Evolutionary conservation across 1,284 basidiomycete species (phyloP), one percentile per base, ranked within the genome.

Genomic region (Fistulina hepatica): DNA sequence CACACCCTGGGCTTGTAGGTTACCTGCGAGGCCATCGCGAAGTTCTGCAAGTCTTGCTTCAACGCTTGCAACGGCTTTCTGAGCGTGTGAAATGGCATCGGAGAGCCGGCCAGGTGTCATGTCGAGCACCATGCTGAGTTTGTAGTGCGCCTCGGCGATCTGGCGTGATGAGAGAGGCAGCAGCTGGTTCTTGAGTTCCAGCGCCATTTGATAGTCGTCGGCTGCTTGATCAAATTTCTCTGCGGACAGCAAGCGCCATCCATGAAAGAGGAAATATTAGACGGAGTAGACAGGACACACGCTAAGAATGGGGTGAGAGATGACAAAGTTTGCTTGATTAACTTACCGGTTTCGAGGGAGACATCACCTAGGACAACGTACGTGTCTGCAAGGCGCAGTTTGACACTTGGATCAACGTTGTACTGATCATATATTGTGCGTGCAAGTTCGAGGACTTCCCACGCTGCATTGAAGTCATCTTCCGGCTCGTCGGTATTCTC

Each of bases 191-290:
- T 92, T 88, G 53, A 91, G 70, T 5, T 62, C 56, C 9, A 91
- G 71, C 1, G 80, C 84, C 0, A 74, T 69, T 34, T 73, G 72
- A 52, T 89, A 93, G 56, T 94, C 89, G 15, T 69, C 67, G 39
- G 89, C 83, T 0, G 89, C 90, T 56, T 92, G 84, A 44, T 88
- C 81, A 54, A 94, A 93, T 63, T 93, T 93, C 58, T 94, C 89
- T 92, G 59, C 16, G 34, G 35, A n/a, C n/a, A n/a, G n/a, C n/a
- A n/a, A n/a, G n/a, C n/a, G n/a, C n/a, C n/a, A n/a, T n/a, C n/a
- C n/a, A n/a, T n/a, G n/a, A n/a, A n/a, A n/a, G n/a, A n/a, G n/a
- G n/a, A n/a, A n/a, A n/a, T n/a, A n/a, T n/a, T n/a, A n/a, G n/a
- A n/a, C n/a, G n/a, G n/a, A n/a, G n/a, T n/a, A n/a, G n/a, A n/a